A percentile compares a stretch with the other conserved stretches of the same genome.
Conservation (phyloP, 2,329 filamentous ascomycete species). For the Fusarium sp. region DNA sequence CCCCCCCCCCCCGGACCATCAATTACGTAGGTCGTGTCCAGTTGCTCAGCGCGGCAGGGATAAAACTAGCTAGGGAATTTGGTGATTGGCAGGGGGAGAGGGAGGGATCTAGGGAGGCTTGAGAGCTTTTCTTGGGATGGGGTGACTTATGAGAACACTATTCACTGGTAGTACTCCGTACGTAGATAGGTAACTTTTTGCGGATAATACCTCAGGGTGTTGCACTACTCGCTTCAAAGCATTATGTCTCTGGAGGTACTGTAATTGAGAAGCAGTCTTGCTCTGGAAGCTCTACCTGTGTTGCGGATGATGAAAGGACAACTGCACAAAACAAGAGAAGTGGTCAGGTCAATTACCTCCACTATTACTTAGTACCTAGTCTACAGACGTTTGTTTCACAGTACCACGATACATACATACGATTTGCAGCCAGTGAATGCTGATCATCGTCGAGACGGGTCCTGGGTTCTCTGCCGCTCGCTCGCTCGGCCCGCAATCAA, state of each 20-base stretch:
- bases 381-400: slow-evolving; percentile 3
- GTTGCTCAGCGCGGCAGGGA: slow-evolving; percentile 38
- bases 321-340: slow-evolving; percentile 30
- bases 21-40: slow-evolving; percentile 35
- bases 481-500: slow-evolving; percentile 31
- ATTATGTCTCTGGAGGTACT: not conserved
- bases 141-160: slow-evolving; percentile 12
- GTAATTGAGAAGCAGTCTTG: not conserved
- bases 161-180: not conserved
- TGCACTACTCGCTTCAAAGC: not conserved
- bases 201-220: not conserved
- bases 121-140: slow-evolving; percentile 7
- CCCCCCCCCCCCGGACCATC: slow-evolving; percentile 32
- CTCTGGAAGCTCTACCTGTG: slow-evolving; percentile 10
- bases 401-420: not conserved
- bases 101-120: not conserved
- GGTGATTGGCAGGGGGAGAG: slow-evolving; percentile 7
- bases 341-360: not conserved
- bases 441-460: not conserved
- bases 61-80: slow-evolving; percentile 7
- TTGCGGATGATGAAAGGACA: slow-evolving; percentile 10
- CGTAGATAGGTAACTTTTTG: not conserved
- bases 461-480: slow-evolving; percentile 8
- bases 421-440: not conserved
- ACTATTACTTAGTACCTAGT: not conserved